phyloP scores from a whole-genome alignment of 1,284 basidiomycete species.

The Inonotus hispidus region DNA sequence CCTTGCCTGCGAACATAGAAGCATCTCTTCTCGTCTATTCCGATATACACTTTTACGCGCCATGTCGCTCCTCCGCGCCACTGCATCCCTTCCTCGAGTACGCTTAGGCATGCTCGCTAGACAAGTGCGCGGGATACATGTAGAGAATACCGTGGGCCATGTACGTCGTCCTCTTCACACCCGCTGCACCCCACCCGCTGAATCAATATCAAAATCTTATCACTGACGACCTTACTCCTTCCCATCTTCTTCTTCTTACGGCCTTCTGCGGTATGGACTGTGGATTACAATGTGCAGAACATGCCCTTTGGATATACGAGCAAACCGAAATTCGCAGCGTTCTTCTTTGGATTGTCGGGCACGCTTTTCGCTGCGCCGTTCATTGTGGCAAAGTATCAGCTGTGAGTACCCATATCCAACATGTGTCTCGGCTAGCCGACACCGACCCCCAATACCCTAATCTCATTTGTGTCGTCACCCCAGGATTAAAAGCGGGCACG shows the following conservation, averaged over 20 bases:
- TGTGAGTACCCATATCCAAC: background rate
- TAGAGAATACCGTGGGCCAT: slow-evolving; percentile 10
- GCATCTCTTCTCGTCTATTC: background rate
- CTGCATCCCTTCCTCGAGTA: slow-evolving; percentile 2
- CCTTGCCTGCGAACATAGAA: too few relatives aligned
- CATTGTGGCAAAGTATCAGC: slow-evolving; percentile 11
- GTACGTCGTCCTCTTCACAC: slow-evolving; percentile 1
- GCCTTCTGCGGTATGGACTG: too few relatives aligned
- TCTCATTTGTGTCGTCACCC: background rate
- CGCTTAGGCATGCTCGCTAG: background rate
- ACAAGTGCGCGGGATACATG: slow-evolving; percentile 9
- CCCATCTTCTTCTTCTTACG: background rate
- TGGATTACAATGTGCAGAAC: background rate
- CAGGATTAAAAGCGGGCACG: slow-evolving; percentile 9
- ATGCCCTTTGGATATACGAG: slow-evolving; percentile 13
- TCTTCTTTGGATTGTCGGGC: slow-evolving; percentile 1
- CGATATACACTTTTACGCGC: background rate
- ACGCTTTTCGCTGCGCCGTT: slow-evolving; percentile 11
- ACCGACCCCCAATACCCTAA: too few relatives aligned
- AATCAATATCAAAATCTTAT: too few relatives aligned
- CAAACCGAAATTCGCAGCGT: slow-evolving; percentile 8
- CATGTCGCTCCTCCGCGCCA: slow-evolving; percentile 12
- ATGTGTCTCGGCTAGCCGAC: background rate
- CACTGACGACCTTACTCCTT: background rate
- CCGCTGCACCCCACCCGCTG: too few relatives aligned